Percentiles rank a stretch among this genome's conserved stretches.
phyloP scores from a whole-genome alignment of 352 stramenopile species.

The Pythium sukuiense region DNA sequence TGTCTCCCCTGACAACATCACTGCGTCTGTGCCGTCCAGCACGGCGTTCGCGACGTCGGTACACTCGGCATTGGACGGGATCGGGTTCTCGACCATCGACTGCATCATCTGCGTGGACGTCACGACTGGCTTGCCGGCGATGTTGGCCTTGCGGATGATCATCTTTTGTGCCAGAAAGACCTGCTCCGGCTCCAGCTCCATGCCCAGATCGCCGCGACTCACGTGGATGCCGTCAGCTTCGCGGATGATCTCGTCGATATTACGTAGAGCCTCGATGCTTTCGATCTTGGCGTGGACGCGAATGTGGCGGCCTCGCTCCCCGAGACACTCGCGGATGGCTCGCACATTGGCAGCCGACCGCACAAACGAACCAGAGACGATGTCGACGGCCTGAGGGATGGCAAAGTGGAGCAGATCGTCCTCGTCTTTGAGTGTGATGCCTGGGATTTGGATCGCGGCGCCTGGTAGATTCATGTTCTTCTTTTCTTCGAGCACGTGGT shows the following conservation, averaged over 20 bases:
- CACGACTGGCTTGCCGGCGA: slow-evolving; percentile 97
- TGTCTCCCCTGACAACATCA: slow-evolving; percentile 99
- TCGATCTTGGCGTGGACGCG: slow-evolving; percentile 99
- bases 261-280: slow-evolving; percentile 96
- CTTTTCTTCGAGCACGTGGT: slow-evolving; percentile 91
- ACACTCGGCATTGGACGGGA: slow-evolving; percentile 98
- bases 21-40: slow-evolving; percentile 97
- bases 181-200: slow-evolving; percentile 97
- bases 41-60: slow-evolving; percentile 99
- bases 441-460: slow-evolving; percentile 87
- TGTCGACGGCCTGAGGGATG: slow-evolving; percentile 96
- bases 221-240: slow-evolving; percentile 99
- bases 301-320: slow-evolving; percentile 83
- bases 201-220: slow-evolving; percentile 98
- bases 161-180: slow-evolving; percentile 99
- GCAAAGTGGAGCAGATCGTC: slow-evolving; percentile 95
- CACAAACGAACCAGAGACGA: slow-evolving; percentile 99
- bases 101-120: slow-evolving; percentile 98
- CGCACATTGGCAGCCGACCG: slow-evolving; percentile 95
- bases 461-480: slow-evolving; percentile 98
- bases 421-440: slow-evolving; percentile 94
- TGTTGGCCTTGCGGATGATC: slow-evolving; percentile 98
- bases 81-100: slow-evolving; percentile 97
- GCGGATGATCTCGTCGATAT: slow-evolving; percentile 97
- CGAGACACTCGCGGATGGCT: slow-evolving; percentile 81